These are phyloP conservation scores for Termitomyces heimii DNA, from an alignment of 768 basidiomycete genomes.

Conservation along the genomic window DNA sequence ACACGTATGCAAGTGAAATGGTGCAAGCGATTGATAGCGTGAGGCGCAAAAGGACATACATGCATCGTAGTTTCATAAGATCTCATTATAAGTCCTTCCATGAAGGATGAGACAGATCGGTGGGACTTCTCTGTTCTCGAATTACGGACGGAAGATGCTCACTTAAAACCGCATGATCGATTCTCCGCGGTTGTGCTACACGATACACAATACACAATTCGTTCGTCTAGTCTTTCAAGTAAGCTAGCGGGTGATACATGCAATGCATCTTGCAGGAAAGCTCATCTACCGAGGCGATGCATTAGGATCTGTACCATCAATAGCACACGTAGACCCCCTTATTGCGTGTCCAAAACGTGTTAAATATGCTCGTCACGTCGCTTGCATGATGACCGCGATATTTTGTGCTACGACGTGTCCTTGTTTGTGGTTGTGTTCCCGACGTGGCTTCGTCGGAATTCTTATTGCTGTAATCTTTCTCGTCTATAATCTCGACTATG, in stretches of 20 bases:
- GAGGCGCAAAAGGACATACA: slow-evolving; percentile 71
- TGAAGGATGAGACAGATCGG: slow-evolving; percentile 74
- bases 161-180: neutral
- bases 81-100: slow-evolving; percentile 36
- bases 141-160: neutral
- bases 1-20: neutral
- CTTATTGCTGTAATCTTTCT: slow-evolving; percentile 10
- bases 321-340: too few species aligned
- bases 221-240: slow-evolving; percentile 39
- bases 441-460: slow-evolving; percentile 22
- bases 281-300: slow-evolving; percentile 22
- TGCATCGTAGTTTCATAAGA: slow-evolving; percentile 57
- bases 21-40: slow-evolving; percentile 54
- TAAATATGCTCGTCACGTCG: neutral
- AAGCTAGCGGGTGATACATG: slow-evolving; percentile 35
- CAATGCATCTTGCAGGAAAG: slow-evolving; percentile 32
- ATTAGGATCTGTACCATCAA: neutral
- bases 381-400: neutral
- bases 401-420: slow-evolving; percentile 14
- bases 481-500: slow-evolving; percentile 27
- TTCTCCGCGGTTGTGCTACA: neutral
- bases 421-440: slow-evolving; percentile 19
- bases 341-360: neutral
- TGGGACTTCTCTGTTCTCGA: slow-evolving; percentile 33
- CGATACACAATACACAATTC: slow-evolving; percentile 29